Conservation (phyloP, 805 yeast genomes). For the Candida rishiriensis region DNA sequence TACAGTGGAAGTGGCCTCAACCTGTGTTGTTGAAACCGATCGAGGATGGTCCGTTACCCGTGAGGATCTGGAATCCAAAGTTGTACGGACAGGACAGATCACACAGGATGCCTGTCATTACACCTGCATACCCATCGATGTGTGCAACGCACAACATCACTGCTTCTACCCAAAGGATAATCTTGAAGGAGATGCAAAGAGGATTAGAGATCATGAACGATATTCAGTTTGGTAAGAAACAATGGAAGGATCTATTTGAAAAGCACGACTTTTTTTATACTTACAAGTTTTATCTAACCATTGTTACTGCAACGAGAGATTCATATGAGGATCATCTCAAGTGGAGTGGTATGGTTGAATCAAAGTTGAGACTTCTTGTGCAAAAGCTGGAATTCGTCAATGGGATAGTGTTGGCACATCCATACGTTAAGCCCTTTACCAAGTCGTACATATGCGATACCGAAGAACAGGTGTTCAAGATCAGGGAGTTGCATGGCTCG, state of each 20-base stretch:
- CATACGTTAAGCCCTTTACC: conserved; percentile 75
- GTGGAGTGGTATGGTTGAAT: conserved; percentile 93
- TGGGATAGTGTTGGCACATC: conserved; percentile 83
- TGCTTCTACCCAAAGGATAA: conserved; percentile 78
- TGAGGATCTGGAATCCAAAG: conserved; percentile 94
- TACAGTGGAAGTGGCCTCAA: conserved; percentile 98
- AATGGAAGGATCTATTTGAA: conserved; percentile 72
- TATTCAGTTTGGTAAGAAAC: conserved; percentile 54
- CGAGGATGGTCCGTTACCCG: conserved; percentile 96
- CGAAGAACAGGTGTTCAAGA: conserved; percentile 35
- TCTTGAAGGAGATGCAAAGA: conserved; percentile 71
- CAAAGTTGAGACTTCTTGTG: conserved; percentile 76
- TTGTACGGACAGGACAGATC: conserved; percentile 83
- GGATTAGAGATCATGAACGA: conserved; percentile 70
- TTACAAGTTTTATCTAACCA: conserved; percentile 82
- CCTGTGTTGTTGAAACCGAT: conserved; percentile 90
- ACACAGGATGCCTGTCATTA: conserved; percentile 95
- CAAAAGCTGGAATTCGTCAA: conserved; percentile 74
- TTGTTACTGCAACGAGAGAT: conserved; percentile 72
- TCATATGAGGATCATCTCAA: conserved; percentile 77
- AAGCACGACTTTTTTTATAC: conserved; percentile 78
- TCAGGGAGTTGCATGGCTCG: conserved; percentile 47
- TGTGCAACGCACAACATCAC: conserved; percentile 97
- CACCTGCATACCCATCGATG: conserved; percentile 98
- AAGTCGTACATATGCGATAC: conserved; percentile 39